These are phyloP conservation scores for Diaporthe humulicola DNA, from an alignment of 2,329 filamentous ascomycete species.

Conservation along the genomic window DNA sequence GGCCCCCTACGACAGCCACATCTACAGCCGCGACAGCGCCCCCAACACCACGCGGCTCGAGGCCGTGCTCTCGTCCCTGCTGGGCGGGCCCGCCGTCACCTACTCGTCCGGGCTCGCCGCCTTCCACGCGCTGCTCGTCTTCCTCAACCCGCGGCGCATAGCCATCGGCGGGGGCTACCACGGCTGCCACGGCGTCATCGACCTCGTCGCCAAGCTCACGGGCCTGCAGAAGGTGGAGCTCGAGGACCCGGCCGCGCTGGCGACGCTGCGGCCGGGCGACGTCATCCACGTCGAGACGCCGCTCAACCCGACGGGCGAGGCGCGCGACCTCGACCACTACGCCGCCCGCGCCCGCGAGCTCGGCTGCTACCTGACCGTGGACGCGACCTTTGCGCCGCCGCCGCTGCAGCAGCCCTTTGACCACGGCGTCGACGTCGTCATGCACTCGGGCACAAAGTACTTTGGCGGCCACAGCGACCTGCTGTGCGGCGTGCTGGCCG, in stretches of 20 bases:
- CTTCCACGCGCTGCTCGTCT: constrained; percentile 89
- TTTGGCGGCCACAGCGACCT: constrained; percentile 95
- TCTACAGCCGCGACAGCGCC: constrained; percentile 86
- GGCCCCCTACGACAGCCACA: constrained; percentile 71
- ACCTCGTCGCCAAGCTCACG: constrained; percentile 79
- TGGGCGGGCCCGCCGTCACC: constrained; percentile 78
- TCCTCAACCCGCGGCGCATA: constrained; percentile 83
- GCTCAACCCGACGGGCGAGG: constrained; percentile 89
- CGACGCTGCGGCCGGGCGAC: constrained; percentile 80
- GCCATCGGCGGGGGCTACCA: constrained; percentile 91
- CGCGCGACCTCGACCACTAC: constrained; percentile 78
- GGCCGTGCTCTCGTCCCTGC: constrained; percentile 79
- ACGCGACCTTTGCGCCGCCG: constrained; percentile 93
- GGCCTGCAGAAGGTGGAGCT: constrained; percentile 81
- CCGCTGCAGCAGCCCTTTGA: constrained; percentile 88
- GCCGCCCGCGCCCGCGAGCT: constrained; percentile 78
- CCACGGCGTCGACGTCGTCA: constrained; percentile 85
- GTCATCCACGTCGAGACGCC: constrained; percentile 94
- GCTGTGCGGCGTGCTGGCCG: constrained; percentile 85
- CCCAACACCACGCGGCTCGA: constrained; percentile 91
- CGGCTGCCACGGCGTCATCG: constrained; percentile 89
- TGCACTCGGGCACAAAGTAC: constrained; percentile 97
- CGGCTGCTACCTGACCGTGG: constrained; percentile 85
- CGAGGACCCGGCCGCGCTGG: constrained; percentile 57
- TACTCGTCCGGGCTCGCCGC: constrained; percentile 90